phyloP scores from a whole-genome alignment of 345 rosid species.

The Rhodomyrtus tomentosa region DNA sequence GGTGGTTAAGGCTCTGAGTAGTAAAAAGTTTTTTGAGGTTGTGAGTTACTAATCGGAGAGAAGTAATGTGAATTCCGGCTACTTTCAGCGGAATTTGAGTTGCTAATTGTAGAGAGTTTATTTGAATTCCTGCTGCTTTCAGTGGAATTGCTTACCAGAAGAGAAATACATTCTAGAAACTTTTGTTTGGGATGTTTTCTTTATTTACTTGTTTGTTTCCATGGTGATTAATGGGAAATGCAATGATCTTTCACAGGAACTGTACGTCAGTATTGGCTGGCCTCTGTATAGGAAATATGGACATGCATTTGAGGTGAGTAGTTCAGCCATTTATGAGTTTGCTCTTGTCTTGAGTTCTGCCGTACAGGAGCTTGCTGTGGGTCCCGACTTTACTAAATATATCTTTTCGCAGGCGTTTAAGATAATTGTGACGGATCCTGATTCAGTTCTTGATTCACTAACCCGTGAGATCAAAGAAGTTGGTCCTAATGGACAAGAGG shows the following conservation, averaged over 20 bases:
- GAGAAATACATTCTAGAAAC: background rate
- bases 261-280: constrained; percentile 83
- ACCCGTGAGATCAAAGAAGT: constrained; percentile 78
- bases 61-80: background rate
- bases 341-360: background rate
- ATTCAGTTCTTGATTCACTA: constrained; percentile 63
- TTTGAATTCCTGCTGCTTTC: background rate
- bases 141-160: background rate
- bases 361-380: background rate
- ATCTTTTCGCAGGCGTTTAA: constrained; percentile 68
- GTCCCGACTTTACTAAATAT: background rate
- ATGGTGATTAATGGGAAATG: background rate
- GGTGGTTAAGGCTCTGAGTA: background rate
- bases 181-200: background rate
- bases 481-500: constrained; percentile 93
- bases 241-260: constrained; percentile 37
- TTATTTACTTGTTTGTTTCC: background rate
- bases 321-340: background rate
- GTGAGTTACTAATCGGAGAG: background rate
- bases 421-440: constrained; percentile 84
- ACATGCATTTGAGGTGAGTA: constrained; percentile 89
- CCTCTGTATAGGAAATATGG: constrained; percentile 88
- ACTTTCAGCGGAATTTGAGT: background rate
- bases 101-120: background rate
- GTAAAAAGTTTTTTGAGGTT: background rate